These are phyloP conservation scores for Aspergillus pseudoterreus DNA, from an alignment of 2,329 filamentous ascomycete species.

Conservation along the genomic window DNA sequence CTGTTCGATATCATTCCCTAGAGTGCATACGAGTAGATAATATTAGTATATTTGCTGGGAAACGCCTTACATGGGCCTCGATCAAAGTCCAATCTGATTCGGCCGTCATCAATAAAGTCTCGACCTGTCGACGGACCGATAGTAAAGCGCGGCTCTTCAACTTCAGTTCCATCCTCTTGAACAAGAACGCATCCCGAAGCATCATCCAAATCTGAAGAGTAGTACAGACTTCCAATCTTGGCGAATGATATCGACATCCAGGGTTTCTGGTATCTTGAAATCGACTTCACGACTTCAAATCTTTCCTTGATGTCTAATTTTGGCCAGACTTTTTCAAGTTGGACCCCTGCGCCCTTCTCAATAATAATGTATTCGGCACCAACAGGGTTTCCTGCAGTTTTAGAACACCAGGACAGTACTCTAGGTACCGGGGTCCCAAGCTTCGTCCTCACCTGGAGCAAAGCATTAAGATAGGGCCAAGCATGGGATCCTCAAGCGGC, in stretches of 20 bases:
- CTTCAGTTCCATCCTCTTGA: constrained; percentile 5
- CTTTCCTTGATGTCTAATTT: constrained; percentile 21
- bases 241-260: constrained; percentile 30
- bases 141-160: constrained; percentile 25
- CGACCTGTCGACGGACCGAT: constrained; percentile 36
- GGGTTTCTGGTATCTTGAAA: constrained; percentile 27
- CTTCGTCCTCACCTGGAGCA: constrained; percentile 15
- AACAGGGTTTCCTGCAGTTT: constrained; percentile 3
- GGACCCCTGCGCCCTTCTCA: constrained; percentile 22
- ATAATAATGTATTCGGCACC: constrained; percentile 13
- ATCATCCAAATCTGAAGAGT: constrained; percentile 17
- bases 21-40: constrained; percentile 7
- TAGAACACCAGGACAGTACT: constrained; percentile 12
- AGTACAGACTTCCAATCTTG: constrained; percentile 26
- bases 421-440: constrained; percentile 11
- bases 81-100: constrained; percentile 15
- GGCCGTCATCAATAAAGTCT: constrained; percentile 29
- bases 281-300: constrained; percentile 22
- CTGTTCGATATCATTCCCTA: constrained; percentile 27
- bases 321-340: constrained; percentile 28
- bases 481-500: background rate
- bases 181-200: too few relatives aligned
- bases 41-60: background rate
- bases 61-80: constrained; percentile 10
- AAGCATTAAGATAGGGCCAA: constrained; percentile 2